Percentiles rank a stretch among this genome's conserved stretches.
Evolutionary conservation across 371 early-diverging fungal genomes (phyloP).

Genomic region (Parasitella parasitica): DNA sequence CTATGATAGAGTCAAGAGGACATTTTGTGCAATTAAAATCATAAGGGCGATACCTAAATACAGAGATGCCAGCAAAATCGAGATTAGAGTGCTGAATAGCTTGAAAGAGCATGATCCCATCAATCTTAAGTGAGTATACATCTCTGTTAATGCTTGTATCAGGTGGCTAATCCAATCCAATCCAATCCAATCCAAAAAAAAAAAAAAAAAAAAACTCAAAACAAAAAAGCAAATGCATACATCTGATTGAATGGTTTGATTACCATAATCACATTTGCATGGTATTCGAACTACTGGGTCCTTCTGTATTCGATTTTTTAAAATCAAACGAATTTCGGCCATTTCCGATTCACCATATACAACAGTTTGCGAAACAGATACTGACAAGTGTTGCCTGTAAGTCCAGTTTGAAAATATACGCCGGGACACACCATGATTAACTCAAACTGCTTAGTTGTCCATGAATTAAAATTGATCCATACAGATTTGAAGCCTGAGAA

Average conservation of each 20-base stretch:
- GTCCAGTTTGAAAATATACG: not conserved
- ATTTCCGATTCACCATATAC: conserved; percentile 84
- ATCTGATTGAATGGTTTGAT: conserved; percentile 79
- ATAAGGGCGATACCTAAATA: conserved; percentile 94
- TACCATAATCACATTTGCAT: conserved; percentile 93
- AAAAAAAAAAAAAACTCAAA: too few species aligned
- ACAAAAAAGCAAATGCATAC: conserved; percentile 78
- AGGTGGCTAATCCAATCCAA: not conserved
- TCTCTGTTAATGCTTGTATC: not conserved
- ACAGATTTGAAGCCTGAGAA: conserved; percentile 96
- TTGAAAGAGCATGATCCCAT: conserved; percentile 78
- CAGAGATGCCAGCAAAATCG: conserved; percentile 88
- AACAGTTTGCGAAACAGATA: conserved; percentile 78
- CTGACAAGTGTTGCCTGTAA: conserved; percentile 76
- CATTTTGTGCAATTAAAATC: conserved; percentile 78
- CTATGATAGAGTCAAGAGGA: conserved; percentile 63
- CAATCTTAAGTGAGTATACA: conserved; percentile 54
- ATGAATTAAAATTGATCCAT: conserved; percentile 80
- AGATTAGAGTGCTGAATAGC: conserved; percentile 82
- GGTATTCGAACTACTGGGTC: conserved; percentile 91
- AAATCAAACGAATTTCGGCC: conserved; percentile 87
- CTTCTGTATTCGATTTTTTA: conserved; percentile 91
- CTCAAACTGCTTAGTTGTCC: conserved; percentile 61
- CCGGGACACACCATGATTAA: not conserved
- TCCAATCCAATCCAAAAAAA: too few species aligned